Conservation (phyloP, 768 basidiomycete species). For the Mycena latifolia region DNA sequence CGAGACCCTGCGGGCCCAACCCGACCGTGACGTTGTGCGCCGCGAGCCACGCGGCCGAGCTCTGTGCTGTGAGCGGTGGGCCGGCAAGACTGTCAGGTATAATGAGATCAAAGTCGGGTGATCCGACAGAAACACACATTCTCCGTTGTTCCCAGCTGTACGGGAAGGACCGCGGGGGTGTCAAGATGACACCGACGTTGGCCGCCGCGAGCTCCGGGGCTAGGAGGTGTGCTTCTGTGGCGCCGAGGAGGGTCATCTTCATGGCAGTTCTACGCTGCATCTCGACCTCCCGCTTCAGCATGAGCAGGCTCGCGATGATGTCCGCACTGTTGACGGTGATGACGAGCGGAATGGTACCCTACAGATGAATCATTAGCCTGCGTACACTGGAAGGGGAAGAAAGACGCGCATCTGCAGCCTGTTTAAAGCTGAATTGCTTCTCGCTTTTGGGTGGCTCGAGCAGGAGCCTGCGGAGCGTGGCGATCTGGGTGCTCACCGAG, state of each 20-base stretch:
- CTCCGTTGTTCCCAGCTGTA: conserved; percentile 71
- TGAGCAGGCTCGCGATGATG: conserved; percentile 73
- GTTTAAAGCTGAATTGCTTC: conserved; percentile 54
- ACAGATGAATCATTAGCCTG: not conserved
- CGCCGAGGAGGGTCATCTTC: conserved; percentile 66
- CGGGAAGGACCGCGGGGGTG: conserved; percentile 78
- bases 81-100: conserved; percentile 51
- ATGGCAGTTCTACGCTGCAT: conserved; percentile 52
- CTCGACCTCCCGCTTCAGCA: conserved; percentile 75
- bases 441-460: conserved; percentile 55
- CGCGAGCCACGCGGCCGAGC: conserved; percentile 66
- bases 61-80: conserved; percentile 61
- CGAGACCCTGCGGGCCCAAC: conserved; percentile 53
- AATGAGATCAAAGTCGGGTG: not conserved
- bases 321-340: conserved; percentile 76
- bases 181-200: conserved; percentile 77
- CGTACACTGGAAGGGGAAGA: not conserved
- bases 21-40: conserved; percentile 78
- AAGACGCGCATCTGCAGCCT: too few species aligned
- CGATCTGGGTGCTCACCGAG: not conserved
- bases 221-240: conserved; percentile 76
- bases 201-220: conserved; percentile 79
- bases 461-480: conserved; percentile 49
- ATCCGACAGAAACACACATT: conserved; percentile 51
- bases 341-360: conserved; percentile 73